phyloP scores from a whole-genome alignment of 2,329 filamentous ascomycete species.

The Trichoderma hamatum region DNA sequence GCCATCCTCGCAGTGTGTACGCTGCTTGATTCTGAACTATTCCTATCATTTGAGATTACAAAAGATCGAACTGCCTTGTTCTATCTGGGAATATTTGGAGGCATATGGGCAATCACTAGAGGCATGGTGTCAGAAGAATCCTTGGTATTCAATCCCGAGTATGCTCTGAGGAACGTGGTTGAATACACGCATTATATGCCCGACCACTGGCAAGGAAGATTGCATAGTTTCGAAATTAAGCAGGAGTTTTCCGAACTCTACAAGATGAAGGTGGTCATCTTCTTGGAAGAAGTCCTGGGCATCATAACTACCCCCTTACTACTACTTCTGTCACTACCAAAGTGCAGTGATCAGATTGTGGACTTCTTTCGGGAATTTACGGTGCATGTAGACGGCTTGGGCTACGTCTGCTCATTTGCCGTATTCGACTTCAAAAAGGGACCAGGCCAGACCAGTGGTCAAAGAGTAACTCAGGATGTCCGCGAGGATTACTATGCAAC shows the following conservation, averaged over 20 bases:
- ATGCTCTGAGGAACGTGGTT: constrained; percentile 83
- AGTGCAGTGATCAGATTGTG: constrained; percentile 87
- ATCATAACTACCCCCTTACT: constrained; percentile 92
- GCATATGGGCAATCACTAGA: constrained; percentile 80
- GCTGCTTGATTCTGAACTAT: constrained; percentile 86
- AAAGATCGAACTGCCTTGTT: constrained; percentile 86
- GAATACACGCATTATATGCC: constrained; percentile 93
- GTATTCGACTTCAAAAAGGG: constrained; percentile 96
- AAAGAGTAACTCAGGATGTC: constrained; percentile 58
- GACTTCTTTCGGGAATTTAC: constrained; percentile 99
- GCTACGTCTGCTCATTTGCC: constrained; percentile 95
- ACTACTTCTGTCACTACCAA: constrained; percentile 81
- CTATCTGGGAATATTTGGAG: constrained; percentile 81
- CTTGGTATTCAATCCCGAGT: constrained; percentile 88
- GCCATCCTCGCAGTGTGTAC: constrained; percentile 84
- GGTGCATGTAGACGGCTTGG: constrained; percentile 92
- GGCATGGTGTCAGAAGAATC: constrained; percentile 87
- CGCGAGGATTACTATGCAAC: constrained; percentile 92
- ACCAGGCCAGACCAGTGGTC: constrained; percentile 50
- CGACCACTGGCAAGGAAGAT: constrained; percentile 79
- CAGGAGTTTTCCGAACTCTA: constrained; percentile 88
- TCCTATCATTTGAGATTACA: constrained; percentile 89
- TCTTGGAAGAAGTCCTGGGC: constrained; percentile 87
- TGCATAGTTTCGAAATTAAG: constrained; percentile 95
- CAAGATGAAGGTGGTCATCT: constrained; percentile 88